Conservation (phyloP, 257 asterid species). For the Coffea canephora region DNA sequence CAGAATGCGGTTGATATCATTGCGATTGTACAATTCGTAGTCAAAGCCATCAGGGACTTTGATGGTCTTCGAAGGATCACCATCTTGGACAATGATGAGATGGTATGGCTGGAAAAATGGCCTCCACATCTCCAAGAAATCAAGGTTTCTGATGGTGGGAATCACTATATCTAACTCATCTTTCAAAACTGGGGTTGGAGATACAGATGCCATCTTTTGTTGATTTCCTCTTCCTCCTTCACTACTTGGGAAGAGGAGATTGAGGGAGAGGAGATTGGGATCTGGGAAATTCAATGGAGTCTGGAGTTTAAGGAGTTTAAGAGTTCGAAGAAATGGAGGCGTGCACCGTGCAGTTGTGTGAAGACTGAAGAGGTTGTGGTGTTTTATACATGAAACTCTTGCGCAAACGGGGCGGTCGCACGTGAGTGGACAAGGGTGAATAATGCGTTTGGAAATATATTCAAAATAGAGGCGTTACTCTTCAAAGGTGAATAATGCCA, state of each 20-base stretch:
- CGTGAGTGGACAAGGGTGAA: background rate
- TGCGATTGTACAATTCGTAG: conserved; percentile 64
- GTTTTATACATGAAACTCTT: background rate
- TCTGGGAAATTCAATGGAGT: conserved; percentile 1
- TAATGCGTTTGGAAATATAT: no score
- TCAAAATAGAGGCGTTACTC: background rate
- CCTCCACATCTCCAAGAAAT: conserved; percentile 76
- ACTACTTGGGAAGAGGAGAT: background rate
- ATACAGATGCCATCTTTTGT: conserved; percentile 32
- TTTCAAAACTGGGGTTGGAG: conserved; percentile 47
- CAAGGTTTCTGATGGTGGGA: conserved; percentile 71
- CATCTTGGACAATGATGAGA: conserved; percentile 71
- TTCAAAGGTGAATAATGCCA: no score
- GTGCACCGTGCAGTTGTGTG: background rate
- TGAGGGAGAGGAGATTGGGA: background rate
- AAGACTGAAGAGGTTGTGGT: background rate
- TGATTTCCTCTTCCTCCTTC: background rate
- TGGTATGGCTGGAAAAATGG: conserved; percentile 69
- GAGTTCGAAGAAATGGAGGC: background rate
- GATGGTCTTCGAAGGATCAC: conserved; percentile 61
- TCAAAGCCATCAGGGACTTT: conserved; percentile 70
- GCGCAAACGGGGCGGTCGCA: conserved; percentile 14
- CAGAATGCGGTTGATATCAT: conserved; percentile 59
- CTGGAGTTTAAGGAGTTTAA: background rate
- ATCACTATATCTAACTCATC: conserved; percentile 73